Evolutionary conservation across 2,329 filamentous ascomycete species (phyloP), one percentile per base, ranked within the genome.

Genomic region (Aspergillus quadricinctus): DNA sequence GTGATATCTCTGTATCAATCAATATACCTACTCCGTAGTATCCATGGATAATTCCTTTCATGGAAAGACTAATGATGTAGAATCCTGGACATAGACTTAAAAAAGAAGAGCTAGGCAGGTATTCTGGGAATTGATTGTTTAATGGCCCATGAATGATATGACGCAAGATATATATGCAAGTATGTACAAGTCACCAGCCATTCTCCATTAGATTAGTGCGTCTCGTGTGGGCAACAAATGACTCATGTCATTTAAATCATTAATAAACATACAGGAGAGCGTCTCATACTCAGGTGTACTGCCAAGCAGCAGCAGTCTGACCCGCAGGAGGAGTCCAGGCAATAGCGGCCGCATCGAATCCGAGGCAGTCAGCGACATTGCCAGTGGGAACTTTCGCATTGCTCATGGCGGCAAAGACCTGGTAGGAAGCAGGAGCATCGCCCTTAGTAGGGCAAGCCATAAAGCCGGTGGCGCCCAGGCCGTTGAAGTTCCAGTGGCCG

Each of bases 371-470:
- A 25, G 55, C 52, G n/a, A 72, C 61, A 49, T 75, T 69, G 27
- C 73, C 72, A 5, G 64, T 66, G 2, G 75, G 74, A 3, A 75
- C 72, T 17, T 66, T 72, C 3, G 73, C 72, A 31, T 75, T 72
- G 56, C 66, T 56, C 48, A 72, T 61, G 50, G 67, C 67, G 25
- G 71, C 72, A 58, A 71, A 78, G 2, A 79, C 72, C 63, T 77
- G 72, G 64, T 69, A 77, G 35, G 57, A 56, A 27, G 55, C 57
- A 28, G 57, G 57, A 27, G 55, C 57, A 28, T 53, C 59, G 6
- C 57, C 54, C 29, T 61, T 27, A 50, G 51, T 55, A 8, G 75
- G 76, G 61, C 77, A 79, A 25, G 75, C 77, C 65, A 77, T 73
- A 58, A 78, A 74, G 19, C 73, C 75, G 2, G 58, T 64, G 7